These are phyloP conservation scores for Boletus sp. DNA, from an alignment of 1,284 basidiomycete genomes.

Conservation along the genomic window DNA sequence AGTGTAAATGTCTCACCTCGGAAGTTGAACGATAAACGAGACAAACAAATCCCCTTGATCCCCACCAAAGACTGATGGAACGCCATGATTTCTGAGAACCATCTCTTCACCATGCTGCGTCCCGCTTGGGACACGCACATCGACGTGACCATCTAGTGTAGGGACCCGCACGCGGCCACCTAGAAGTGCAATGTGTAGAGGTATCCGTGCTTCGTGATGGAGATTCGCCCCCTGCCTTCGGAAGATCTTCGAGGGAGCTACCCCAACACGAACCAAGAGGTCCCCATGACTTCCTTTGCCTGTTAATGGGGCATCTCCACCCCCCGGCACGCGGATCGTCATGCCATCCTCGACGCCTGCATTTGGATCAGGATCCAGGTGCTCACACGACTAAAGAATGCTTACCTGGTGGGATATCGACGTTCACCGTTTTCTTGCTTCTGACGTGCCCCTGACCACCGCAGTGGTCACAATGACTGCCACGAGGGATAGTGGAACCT, in stretches of 20 bases:
- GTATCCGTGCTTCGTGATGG: slow-evolving; percentile 88
- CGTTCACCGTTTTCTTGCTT: slow-evolving; percentile 72
- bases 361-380: slow-evolving; percentile 14
- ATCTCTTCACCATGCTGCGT: slow-evolving; percentile 98
- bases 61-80: slow-evolving; percentile 64
- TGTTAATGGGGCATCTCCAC: slow-evolving; percentile 83
- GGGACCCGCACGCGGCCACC: slow-evolving; percentile 92
- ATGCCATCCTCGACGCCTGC: slow-evolving; percentile 95
- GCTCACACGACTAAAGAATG: slow-evolving; percentile 18
- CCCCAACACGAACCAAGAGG: slow-evolving; percentile 84
- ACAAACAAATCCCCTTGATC: slow-evolving; percentile 89
- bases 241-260: slow-evolving; percentile 82
- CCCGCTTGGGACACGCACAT: slow-evolving; percentile 88
- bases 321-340: slow-evolving; percentile 80
- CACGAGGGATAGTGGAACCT: slow-evolving; percentile 77
- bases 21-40: slow-evolving; percentile 84
- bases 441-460: slow-evolving; percentile 87
- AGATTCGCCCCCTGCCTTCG: slow-evolving; percentile 90
- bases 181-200: slow-evolving; percentile 87
- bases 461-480: slow-evolving; percentile 78
- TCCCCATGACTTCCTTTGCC: slow-evolving; percentile 80
- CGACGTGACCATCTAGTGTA: slow-evolving; percentile 93
- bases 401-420: slow-evolving; percentile 84
- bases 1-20: slow-evolving; percentile 59
- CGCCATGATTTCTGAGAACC: slow-evolving; percentile 87